Conservation (phyloP, 345 rosid species). For the Salix exigua region DNA sequence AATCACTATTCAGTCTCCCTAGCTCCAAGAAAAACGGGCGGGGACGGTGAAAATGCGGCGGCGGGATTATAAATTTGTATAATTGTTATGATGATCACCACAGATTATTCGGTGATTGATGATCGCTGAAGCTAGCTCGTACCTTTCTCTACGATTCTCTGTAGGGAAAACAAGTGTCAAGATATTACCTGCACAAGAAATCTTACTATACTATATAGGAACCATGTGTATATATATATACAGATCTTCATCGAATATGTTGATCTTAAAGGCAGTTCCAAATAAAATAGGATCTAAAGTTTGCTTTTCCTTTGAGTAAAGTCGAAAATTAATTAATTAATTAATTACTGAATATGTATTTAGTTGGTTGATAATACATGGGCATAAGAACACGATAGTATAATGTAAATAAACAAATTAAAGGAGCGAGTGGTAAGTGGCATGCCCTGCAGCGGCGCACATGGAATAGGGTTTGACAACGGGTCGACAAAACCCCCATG, state of each 20-base stretch:
- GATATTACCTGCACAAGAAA: slow-evolving; percentile 18
- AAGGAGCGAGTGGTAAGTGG: slow-evolving; percentile 20
- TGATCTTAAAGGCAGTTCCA: not conserved
- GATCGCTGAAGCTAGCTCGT: slow-evolving; percentile 3
- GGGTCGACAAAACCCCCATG: slow-evolving; percentile 35
- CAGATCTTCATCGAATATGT: slow-evolving; percentile 9
- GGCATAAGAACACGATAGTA: not conserved
- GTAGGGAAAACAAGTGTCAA: slow-evolving; percentile 26
- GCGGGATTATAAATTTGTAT: not conserved
- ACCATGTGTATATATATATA: not conserved
- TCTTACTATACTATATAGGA: not conserved
- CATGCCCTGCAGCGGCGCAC: slow-evolving; percentile 49
- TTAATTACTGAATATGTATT: not conserved
- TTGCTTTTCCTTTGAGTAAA: not conserved
- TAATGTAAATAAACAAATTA: not conserved
- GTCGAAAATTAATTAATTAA: not conserved
- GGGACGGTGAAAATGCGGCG: not conserved
- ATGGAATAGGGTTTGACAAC: slow-evolving; percentile 40
- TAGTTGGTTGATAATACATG: not conserved
- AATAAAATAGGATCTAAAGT: not conserved
- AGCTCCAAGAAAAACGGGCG: not conserved
- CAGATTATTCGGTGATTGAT: not conserved
- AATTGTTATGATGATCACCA: not conserved
- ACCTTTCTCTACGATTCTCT: slow-evolving; percentile 7
- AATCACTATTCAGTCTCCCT: slow-evolving; percentile 6